Conservation (phyloP, 2,329 filamentous ascomycete genomes). For the Calonectria honghensis region DNA sequence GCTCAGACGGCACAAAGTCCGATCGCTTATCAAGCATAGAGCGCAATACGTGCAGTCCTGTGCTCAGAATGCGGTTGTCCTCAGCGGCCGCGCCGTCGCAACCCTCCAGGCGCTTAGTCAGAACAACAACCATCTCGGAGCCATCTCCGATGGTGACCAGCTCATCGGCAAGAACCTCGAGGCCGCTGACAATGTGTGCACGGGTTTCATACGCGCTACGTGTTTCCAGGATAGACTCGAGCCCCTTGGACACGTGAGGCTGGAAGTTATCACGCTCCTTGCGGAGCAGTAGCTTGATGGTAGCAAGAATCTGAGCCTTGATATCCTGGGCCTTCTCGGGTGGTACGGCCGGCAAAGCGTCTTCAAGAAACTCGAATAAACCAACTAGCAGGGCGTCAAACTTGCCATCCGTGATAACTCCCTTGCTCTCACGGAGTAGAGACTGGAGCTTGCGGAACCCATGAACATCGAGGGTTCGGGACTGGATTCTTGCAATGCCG, state of each 20-base stretch:
- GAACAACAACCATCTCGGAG: slow-evolving; percentile 74
- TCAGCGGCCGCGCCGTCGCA: slow-evolving; percentile 65
- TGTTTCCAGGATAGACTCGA: slow-evolving; percentile 80
- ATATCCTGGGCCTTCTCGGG: slow-evolving; percentile 82
- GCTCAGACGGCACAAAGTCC: slow-evolving; percentile 69
- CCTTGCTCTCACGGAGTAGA: slow-evolving; percentile 80
- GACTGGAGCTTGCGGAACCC: slow-evolving; percentile 87
- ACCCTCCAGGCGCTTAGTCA: slow-evolving; percentile 68
- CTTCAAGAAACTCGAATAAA: slow-evolving; percentile 83
- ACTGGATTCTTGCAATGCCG: slow-evolving; percentile 83
- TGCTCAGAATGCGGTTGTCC: slow-evolving; percentile 73
- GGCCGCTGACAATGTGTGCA: slow-evolving; percentile 82
- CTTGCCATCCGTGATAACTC: slow-evolving; percentile 79
- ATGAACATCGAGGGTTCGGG: slow-evolving; percentile 84
- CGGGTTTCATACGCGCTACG: slow-evolving; percentile 80
- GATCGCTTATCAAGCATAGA: slow-evolving; percentile 72
- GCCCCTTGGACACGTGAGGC: slow-evolving; percentile 79
- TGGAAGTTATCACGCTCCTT: slow-evolving; percentile 79
- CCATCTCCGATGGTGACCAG: slow-evolving; percentile 80
- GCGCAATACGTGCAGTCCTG: slow-evolving; percentile 79
- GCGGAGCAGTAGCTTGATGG: slow-evolving; percentile 83
- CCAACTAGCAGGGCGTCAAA: slow-evolving; percentile 81
- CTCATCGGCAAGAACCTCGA: slow-evolving; percentile 84
- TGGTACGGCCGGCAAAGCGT: slow-evolving; percentile 71
- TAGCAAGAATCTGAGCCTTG: slow-evolving; percentile 84